A percentile compares a stretch with the other conserved stretches of the same genome.
phyloP scores from a whole-genome alignment of 306 rosid genomes.

The Dryas octopetala region DNA sequence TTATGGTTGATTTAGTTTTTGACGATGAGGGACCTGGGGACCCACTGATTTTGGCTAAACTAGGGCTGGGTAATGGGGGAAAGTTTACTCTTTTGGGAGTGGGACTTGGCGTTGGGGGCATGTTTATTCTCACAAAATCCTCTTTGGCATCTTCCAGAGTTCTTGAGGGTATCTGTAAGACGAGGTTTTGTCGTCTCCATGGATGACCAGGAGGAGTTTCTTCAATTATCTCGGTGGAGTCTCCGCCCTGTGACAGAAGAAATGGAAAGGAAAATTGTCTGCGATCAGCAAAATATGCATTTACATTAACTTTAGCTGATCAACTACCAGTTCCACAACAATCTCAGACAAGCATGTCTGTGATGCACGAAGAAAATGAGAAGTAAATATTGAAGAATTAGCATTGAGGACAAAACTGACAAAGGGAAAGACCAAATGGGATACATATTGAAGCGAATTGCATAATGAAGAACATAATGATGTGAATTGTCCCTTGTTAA shows the following conservation, averaged over 20 bases:
- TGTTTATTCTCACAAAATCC: constrained; percentile 51
- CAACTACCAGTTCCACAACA: constrained; percentile 20
- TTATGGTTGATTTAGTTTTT: constrained; percentile 40
- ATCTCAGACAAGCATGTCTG: neutral
- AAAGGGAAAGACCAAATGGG: neutral
- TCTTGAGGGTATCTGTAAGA: constrained; percentile 43
- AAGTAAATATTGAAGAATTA: constrained; percentile 7
- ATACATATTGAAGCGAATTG: neutral
- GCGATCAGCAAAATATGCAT: neutral
- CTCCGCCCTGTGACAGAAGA: constrained; percentile 40
- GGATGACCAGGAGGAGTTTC: constrained; percentile 40
- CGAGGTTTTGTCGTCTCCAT: constrained; percentile 41
- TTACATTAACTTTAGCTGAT: neutral
- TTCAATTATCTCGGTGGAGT: constrained; percentile 57
- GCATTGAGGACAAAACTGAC: neutral
- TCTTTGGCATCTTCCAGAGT: constrained; percentile 42
- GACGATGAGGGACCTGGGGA: constrained; percentile 54
- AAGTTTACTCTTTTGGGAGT: constrained; percentile 61
- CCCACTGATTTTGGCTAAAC: constrained; percentile 24
- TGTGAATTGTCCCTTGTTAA: neutral
- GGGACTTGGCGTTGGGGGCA: constrained; percentile 50
- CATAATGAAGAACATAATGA: neutral
- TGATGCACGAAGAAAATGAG: neutral
- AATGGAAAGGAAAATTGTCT: neutral
- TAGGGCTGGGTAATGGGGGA: constrained; percentile 60